Conservation (phyloP, 352 stramenopile genomes). For the Phytophthora pini region DNA sequence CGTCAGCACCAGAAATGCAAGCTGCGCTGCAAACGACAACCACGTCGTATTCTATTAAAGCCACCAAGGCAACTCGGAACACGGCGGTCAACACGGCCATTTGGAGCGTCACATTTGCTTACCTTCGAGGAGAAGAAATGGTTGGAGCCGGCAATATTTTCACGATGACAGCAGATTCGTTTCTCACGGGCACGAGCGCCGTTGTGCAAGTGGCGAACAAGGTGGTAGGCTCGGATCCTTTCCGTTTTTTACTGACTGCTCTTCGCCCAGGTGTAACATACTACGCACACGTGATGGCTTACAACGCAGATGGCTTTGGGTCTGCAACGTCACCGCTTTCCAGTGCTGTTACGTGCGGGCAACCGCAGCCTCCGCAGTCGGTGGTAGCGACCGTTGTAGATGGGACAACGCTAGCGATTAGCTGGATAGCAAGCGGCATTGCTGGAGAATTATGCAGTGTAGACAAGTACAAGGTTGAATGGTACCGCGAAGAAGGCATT, state of each 20-base stretch:
- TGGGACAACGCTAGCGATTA: conserved; percentile 58
- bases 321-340: conserved; percentile 62
- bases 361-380: conserved; percentile 52
- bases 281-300: conserved; percentile 83
- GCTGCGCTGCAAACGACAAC: conserved; percentile 68
- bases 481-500: conserved; percentile 65
- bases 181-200: conserved; percentile 72
- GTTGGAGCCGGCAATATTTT: conserved; percentile 93
- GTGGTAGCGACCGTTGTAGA: conserved; percentile 60
- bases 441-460: conserved; percentile 47
- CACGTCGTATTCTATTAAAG: conserved; percentile 88
- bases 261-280: conserved; percentile 65
- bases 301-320: conserved; percentile 58
- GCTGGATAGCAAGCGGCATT: conserved; percentile 46
- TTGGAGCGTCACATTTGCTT: conserved; percentile 96
- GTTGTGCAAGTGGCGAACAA: conserved; percentile 79
- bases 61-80: conserved; percentile 53
- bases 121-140: conserved; percentile 92
- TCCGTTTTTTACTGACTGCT: conserved; percentile 58
- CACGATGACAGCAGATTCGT: conserved; percentile 63
- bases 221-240: conserved; percentile 91
- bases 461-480: conserved; percentile 80
- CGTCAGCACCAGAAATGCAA: conserved; percentile 90
- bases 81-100: conserved; percentile 64
- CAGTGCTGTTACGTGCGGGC: conserved; percentile 56